Conservation (phyloP, 2,329 filamentous ascomycete genomes). For the Diaporthe destruens region DNA sequence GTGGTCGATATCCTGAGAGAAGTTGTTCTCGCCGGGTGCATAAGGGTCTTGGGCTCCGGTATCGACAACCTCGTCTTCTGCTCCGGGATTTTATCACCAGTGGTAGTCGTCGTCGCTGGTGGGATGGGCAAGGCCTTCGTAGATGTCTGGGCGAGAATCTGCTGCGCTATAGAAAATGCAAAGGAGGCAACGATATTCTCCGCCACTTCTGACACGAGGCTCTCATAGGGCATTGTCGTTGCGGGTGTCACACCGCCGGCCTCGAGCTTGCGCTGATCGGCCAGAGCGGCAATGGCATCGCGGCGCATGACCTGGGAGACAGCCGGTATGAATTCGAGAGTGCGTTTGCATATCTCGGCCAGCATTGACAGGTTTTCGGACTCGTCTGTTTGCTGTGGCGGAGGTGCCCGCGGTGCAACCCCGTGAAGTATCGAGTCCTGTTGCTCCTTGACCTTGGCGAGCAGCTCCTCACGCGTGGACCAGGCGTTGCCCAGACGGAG, state of each 20-base stretch:
- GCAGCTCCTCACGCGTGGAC: slow-evolving; percentile 71
- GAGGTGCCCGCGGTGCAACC: slow-evolving; percentile 65
- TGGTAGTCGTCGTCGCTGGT: slow-evolving; percentile 62
- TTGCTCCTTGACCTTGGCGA: slow-evolving; percentile 73
- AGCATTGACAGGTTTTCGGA: slow-evolving; percentile 82
- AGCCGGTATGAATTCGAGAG: slow-evolving; percentile 85
- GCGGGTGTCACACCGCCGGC: slow-evolving; percentile 51
- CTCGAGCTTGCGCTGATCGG: slow-evolving; percentile 54
- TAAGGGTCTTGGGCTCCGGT: slow-evolving; percentile 77
- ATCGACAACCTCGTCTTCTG: slow-evolving; percentile 67
- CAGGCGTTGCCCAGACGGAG: slow-evolving; percentile 83
- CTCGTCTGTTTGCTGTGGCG: slow-evolving; percentile 67
- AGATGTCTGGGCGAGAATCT: slow-evolving; percentile 81
- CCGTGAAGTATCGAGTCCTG: slow-evolving; percentile 70
- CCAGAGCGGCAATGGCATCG: slow-evolving; percentile 77
- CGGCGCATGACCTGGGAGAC: slow-evolving; percentile 83
- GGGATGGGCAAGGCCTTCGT: slow-evolving; percentile 77
- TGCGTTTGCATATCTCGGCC: slow-evolving; percentile 87
- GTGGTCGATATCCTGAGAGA: slow-evolving; percentile 65
- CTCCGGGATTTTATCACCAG: slow-evolving; percentile 62
- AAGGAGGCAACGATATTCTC: slow-evolving; percentile 84
- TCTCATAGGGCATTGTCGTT: slow-evolving; percentile 46
- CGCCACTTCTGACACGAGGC: slow-evolving; percentile 65
- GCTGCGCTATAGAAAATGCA: slow-evolving; percentile 80
- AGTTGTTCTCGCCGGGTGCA: slow-evolving; percentile 75